phyloP scores from a whole-genome alignment of 2,329 filamentous ascomycete genomes.

The Leptographium wingfieldii region DNA sequence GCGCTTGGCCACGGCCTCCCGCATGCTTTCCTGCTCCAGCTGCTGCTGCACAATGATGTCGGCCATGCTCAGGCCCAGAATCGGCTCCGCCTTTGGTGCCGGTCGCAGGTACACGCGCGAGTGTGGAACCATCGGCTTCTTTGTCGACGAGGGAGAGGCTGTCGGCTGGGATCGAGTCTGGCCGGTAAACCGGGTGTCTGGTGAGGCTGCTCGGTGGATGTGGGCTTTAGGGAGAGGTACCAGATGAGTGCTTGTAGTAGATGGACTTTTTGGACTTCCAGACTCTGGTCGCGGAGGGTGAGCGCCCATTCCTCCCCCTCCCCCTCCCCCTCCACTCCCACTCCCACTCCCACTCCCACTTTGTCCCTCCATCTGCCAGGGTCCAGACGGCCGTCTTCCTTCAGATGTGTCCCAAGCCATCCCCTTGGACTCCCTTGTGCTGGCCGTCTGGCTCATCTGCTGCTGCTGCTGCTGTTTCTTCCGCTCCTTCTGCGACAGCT shows the following conservation, averaged over 20 bases:
- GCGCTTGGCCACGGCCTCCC: slow-evolving; percentile 75
- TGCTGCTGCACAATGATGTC: slow-evolving; percentile 85
- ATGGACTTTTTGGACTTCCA: background rate
- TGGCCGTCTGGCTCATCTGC: slow-evolving; percentile 35
- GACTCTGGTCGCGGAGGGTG: too few species aligned
- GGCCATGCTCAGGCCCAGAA: slow-evolving; percentile 59
- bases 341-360: too few species aligned
- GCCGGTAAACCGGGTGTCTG: slow-evolving; percentile 50
- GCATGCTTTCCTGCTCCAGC: slow-evolving; percentile 68
- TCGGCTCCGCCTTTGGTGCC: slow-evolving; percentile 43
- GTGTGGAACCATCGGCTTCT: slow-evolving; percentile 37
- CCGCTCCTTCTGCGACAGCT: slow-evolving; percentile 82
- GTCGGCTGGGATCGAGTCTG: slow-evolving; percentile 25
- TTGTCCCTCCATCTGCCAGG: too few species aligned
- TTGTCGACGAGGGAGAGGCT: background rate
- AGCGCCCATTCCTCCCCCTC: too few species aligned
- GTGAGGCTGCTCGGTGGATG: slow-evolving; percentile 37
- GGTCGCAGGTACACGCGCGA: slow-evolving; percentile 47
- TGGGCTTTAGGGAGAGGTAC: slow-evolving; percentile 27
- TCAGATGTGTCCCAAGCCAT: slow-evolving; percentile 10
- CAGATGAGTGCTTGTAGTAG: background rate
- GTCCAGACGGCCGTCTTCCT: slow-evolving; percentile 1
- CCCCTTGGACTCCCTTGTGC: background rate
- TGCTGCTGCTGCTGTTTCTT: slow-evolving; percentile 53
- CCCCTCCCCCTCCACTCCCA: too few species aligned